Evolutionary conservation across 108 stramenopile species (phyloP), one percentile per base, ranked within the genome.

Genomic region (Pseudonitzschia delicatissima): DNA sequence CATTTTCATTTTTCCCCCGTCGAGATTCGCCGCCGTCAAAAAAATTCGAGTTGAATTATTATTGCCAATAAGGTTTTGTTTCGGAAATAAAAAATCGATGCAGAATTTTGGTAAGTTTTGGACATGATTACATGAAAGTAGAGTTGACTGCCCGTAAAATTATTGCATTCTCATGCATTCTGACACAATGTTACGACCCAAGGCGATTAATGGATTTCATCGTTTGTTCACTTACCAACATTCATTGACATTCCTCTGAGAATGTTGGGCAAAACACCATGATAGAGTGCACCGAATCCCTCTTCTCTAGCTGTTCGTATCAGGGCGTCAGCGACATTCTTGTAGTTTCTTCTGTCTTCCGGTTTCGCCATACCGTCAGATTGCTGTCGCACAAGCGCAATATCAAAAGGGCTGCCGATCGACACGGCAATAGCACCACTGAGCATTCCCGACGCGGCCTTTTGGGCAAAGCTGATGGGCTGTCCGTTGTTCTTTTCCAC

Each of bases 221-320:
- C 2, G n/a, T 44, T 44, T 44, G 42, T n/a, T 17, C 23, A 48
- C 47, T 48, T 48, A 48, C 47, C 98, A 26, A 98, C 97, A 74
- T 99, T 99, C 96, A 99, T 97, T 60, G 92, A 69, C 98, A 99
- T 98, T 45, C 97, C 98, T 59, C 98, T 82, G 60, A 98, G 73
- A 28, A 99, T 82, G 69, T 97, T 99, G 32, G 98, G 98, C 26
- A 77, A 60, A 42, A 97, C 73, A 35, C 98, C 98, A 62, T 96
- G 89, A 76, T 97, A 99, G 50, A 99, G 85, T 12, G 94, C 87
- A 17, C 82, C 87, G n/a, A 94, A 55, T 25, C 99, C 97, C 77
- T 99, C 99, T 70, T 97, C 96, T 51, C 69, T 73, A 23, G 82
- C 77, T 36, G 96, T 97, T 47, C 97, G 78, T 26, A 87, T 70